Conservation (phyloP, 345 rosid genomes). For the Citrus sp. region DNA sequence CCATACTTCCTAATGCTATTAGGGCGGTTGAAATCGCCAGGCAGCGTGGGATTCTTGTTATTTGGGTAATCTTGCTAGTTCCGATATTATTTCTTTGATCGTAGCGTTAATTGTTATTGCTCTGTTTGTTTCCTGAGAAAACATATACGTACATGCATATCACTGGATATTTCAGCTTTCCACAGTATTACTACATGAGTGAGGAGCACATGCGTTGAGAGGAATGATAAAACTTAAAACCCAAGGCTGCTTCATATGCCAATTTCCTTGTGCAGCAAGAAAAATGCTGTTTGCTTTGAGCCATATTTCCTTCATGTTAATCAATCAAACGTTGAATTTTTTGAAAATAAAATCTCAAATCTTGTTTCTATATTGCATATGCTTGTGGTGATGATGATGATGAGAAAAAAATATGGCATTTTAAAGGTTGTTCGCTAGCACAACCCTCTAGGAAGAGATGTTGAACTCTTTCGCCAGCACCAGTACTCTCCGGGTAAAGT, state of each 20-base stretch:
- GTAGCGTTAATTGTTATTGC: neutral
- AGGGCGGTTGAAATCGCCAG: constrained; percentile 65
- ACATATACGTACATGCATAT: neutral
- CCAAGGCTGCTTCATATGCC: no score
- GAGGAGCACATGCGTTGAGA: no score
- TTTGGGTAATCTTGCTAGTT: constrained; percentile 51
- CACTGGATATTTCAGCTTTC: no score
- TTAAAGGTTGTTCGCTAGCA: constrained; percentile 75
- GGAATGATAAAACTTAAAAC: no score
- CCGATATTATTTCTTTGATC: neutral
- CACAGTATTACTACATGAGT: no score
- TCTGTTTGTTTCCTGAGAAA: constrained; percentile 15
- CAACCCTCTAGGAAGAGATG: constrained; percentile 72
- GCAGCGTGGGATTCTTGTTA: constrained; percentile 61
- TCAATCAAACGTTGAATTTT: no score
- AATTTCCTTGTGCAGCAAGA: no score
- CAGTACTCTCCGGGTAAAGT: constrained; percentile 48
- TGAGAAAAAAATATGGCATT: neutral
- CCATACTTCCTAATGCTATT: constrained; percentile 63
- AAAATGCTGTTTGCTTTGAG: no score
- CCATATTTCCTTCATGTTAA: no score
- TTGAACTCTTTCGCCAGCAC: constrained; percentile 64
- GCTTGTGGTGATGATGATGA: neutral
- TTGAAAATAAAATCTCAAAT: no score
- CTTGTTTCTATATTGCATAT: neutral